A percentile compares a stretch with the other conserved stretches of the same genome.
These are phyloP conservation scores for Helotiales sp. DNA, from an alignment of 2,329 filamentous ascomycete genomes.

Conservation along the genomic window DNA sequence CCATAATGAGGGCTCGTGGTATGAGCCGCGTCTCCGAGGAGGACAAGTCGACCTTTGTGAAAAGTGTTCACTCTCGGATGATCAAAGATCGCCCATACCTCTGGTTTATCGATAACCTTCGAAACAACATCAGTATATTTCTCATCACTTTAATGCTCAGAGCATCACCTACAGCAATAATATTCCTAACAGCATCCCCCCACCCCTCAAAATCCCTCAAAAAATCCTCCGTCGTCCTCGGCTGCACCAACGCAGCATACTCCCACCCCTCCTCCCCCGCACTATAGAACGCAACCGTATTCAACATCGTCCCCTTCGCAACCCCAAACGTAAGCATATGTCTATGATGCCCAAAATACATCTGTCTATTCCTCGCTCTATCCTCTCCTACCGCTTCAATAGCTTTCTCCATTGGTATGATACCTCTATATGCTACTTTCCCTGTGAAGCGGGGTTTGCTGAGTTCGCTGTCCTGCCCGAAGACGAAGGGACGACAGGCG, in stretches of 20 bases:
- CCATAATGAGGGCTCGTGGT: constrained; percentile 54
- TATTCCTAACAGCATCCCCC: constrained; percentile 33
- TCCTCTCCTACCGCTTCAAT: constrained; percentile 46
- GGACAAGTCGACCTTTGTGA: constrained; percentile 43
- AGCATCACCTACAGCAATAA: constrained; percentile 19
- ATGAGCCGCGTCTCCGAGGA: constrained; percentile 59
- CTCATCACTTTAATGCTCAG: neutral
- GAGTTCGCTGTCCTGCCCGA: constrained; percentile 47
- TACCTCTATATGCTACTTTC: constrained; percentile 59
- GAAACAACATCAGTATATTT: too few species aligned
- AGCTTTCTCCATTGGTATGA: constrained; percentile 58
- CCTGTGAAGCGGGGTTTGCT: constrained; percentile 49
- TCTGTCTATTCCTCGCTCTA: constrained; percentile 48
- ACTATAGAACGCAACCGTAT: constrained; percentile 51
- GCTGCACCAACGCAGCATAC: constrained; percentile 40
- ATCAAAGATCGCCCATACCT: constrained; percentile 59
- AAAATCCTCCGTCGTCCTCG: constrained; percentile 43
- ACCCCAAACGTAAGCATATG: constrained; percentile 63
- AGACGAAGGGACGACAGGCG: constrained; percentile 48
- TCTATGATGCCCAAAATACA: constrained; percentile 55
- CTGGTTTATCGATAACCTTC: constrained; percentile 45
- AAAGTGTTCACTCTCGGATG: constrained; percentile 48
- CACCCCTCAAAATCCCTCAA: constrained; percentile 42
- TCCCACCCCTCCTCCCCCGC: constrained; percentile 42
- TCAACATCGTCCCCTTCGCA: constrained; percentile 51